These are phyloP conservation scores for Ceriops decandra DNA, from an alignment of 345 rosid species.

Conservation along the genomic window DNA sequence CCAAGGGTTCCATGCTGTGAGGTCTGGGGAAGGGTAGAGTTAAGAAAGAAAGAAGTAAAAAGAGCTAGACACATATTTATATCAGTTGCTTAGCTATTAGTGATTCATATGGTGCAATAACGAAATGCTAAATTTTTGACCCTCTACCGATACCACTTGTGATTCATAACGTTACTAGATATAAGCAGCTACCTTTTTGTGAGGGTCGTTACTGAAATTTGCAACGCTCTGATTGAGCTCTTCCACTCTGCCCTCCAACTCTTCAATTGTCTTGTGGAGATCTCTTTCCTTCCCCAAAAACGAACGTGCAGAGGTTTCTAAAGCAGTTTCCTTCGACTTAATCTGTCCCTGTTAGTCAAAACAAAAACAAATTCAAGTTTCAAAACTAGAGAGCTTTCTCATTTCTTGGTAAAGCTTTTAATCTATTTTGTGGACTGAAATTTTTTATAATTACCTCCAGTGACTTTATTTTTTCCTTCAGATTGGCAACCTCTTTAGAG, in stretches of 20 bases:
- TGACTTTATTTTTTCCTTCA: slow-evolving; percentile 54
- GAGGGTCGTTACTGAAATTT: slow-evolving; percentile 13
- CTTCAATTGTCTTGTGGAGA: slow-evolving; percentile 48
- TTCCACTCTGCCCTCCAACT: slow-evolving; percentile 50
- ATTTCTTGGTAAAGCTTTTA: background rate
- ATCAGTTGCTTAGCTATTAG: too few relatives aligned
- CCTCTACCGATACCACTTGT: too few relatives aligned
- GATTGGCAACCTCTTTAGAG: slow-evolving; percentile 50
- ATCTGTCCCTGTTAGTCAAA: slow-evolving; percentile 54
- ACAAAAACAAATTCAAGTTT: background rate
- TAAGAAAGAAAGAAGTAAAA: too few relatives aligned
- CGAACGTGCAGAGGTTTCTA: slow-evolving; percentile 49
- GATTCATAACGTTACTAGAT: background rate
- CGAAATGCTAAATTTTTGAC: too few relatives aligned
- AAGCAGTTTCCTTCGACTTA: slow-evolving; percentile 52
- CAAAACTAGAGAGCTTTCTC: background rate
- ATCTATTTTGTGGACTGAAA: background rate
- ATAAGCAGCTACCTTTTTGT: slow-evolving; percentile 36
- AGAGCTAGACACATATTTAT: too few relatives aligned
- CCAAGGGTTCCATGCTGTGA: too few relatives aligned
- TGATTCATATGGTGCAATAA: too few relatives aligned
- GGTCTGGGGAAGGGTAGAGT: too few relatives aligned
- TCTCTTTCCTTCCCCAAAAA: slow-evolving; percentile 60
- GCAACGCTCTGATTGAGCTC: slow-evolving; percentile 34
- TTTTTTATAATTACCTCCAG: slow-evolving; percentile 51